These are phyloP conservation scores for Chaetomiaceae sp. DNA, from an alignment of 2,329 filamentous ascomycete species.

Conservation along the genomic window DNA sequence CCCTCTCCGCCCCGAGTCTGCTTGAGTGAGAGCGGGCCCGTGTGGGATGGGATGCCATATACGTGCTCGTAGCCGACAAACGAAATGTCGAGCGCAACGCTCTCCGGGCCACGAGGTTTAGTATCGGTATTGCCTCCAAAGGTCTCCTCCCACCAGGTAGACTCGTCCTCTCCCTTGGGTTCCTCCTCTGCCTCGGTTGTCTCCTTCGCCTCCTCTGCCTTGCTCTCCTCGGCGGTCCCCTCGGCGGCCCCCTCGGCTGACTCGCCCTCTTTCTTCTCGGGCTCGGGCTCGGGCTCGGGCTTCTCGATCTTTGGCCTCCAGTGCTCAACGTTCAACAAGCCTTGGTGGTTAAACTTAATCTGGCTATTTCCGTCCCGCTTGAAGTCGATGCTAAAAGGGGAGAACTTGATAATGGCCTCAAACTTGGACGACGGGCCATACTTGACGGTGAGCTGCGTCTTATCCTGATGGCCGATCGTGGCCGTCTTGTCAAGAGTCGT, in stretches of 20 bases:
- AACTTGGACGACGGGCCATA: conserved; percentile 75
- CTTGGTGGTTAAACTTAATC: conserved; percentile 84
- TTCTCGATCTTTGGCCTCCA: conserved; percentile 84
- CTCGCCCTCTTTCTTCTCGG: conserved; percentile 53
- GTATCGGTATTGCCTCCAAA: conserved; percentile 94
- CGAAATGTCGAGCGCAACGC: conserved; percentile 82
- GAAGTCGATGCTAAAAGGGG: conserved; percentile 83
- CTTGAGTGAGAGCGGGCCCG: conserved; percentile 80
- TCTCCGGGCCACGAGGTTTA: conserved; percentile 93
- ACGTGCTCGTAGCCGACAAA: conserved; percentile 92
- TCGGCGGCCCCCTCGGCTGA: conserved; percentile 42
- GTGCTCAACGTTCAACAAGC: conserved; percentile 88
- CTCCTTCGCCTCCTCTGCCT: conserved; percentile 47
- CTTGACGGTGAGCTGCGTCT: conserved; percentile 66
- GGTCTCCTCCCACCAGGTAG: conserved; percentile 95
- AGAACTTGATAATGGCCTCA: conserved; percentile 77
- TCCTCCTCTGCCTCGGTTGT: too few relatives aligned
- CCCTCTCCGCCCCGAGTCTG: conserved; percentile 85
- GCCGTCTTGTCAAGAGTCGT: conserved; percentile 68
- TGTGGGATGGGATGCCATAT: conserved; percentile 90
- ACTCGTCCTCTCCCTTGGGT: conserved; percentile 63
- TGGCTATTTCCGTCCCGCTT: conserved; percentile 76
- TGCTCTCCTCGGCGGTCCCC: conserved; percentile 45
- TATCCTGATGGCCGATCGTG: conserved; percentile 60
- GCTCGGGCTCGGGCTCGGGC: conserved; percentile 38